Evolutionary conservation across 257 asterid species (phyloP), one percentile per base, ranked within the genome.

Genomic region (Paraleonurus japonicus): DNA sequence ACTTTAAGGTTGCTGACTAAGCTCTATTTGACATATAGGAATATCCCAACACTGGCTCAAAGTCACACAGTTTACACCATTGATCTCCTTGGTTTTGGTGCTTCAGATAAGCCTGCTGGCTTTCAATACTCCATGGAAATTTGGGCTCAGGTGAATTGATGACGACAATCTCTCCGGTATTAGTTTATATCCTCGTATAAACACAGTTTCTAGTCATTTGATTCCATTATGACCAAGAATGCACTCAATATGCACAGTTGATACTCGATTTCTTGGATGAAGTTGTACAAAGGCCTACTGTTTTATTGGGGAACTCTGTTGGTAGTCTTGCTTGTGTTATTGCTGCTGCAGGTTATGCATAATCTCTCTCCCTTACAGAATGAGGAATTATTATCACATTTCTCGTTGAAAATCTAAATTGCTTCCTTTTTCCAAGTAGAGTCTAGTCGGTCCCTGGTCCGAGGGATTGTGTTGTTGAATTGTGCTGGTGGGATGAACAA

Each of bases 401-500:
- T 54, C 12, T 2, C 20, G 5, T 47, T 47, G 16, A 47, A 15
- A 66, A 19, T 61, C 41, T 19, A 7, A 32, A 54, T 30, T n/a
- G 54, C 0, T n/a, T 47, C 39, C 16, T 61, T 50, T 68, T 35
- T 48, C 22, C 75, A 16, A 72, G 48, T 81, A 90, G 96, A 90
- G 79, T 79, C 92, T n/a, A 70, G 71, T 6, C 76, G 48, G 50
- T 68, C 86, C 59, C 75, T 82, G 55, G 85, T 94, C 63, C 80
- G 83, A 57, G 98, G 92, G 30, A 88, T 91, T n/a, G 98, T 86
- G 74, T 85, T 94, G 64, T 81, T 94, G 53, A 94, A 94, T 57
- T 91, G 98, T 53, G 87, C 97, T 5, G 96, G 98, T 76, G 98
- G 97, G 15, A 94, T 91, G 97, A 94, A 91, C 92, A 94, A 94